Base-by-base conservation (phyloP, 192 early-diverging fungal genomes). In the Backusella circina region DNA sequence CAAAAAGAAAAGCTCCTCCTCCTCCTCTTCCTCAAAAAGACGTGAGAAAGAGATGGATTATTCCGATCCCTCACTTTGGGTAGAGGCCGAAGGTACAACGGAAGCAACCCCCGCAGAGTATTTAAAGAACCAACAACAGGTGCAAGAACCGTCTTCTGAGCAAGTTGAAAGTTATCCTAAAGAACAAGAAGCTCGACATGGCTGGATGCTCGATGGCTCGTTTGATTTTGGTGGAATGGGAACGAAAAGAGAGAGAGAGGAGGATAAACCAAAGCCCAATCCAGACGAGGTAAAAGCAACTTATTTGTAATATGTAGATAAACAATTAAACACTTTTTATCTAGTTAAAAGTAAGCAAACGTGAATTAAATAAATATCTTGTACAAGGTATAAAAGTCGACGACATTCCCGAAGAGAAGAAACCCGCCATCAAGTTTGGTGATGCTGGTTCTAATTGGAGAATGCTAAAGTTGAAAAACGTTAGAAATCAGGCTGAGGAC, bases 391-490 rank as follows among this genome's bases (percentile, higher is more conserved):
- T 87, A 13, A 54, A 77, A 31, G 65, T 87, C 30, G 80, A 84
- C 10, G 70, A 87, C 10, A 79, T 79, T 57, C 80, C 83, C 0
- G 74, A 50, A 18, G 68, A 80, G 77, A 75, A 81, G 65, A 87
- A 84, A 69, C 69, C 75, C 33, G 70, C 77, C 0, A 80, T 83
- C 72, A 81, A 83, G 21, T 81, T 85, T 74, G 86, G 86, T 3
- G 86, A 88, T 67, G 85, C 85, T 12, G 88, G 88, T 6, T 90
- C 87, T 21, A 87, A 70, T 32, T 95, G 94, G 94, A 82, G 93
- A 57, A 95, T 95, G 93, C 91, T 91, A 75, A 94, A 94, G 67
- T 82, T 95, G 31, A 87, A 85, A 68, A 82, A 90, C 36, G 83
- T 89, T 28, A 82, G 80, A 75, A 92, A 95, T 65, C 85, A 88